phyloP scores from a whole-genome alignment of 768 basidiomycete species.

The Auriculariales sp. region DNA sequence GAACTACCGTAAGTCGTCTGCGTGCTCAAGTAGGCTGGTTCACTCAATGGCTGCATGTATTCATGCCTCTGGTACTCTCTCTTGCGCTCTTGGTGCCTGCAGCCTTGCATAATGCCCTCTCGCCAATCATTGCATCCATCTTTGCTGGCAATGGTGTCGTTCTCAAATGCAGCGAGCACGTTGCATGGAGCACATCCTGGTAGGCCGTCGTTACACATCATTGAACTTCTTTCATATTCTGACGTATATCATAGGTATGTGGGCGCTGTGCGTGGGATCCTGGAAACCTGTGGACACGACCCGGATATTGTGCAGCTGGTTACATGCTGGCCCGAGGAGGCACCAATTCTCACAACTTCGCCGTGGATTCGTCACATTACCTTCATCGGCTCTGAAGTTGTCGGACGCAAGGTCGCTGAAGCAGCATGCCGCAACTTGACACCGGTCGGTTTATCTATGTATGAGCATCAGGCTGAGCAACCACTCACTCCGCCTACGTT shows the following conservation, averaged over 20 bases:
- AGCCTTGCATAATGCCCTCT: conserved; percentile 91
- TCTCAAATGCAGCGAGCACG: conserved; percentile 84
- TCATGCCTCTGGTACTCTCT: neutral
- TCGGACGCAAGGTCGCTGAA: conserved; percentile 50
- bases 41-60: neutral
- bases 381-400: conserved; percentile 73
- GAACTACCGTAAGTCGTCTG: conserved; percentile 62
- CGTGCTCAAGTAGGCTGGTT: neutral
- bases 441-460: neutral
- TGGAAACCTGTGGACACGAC: conserved; percentile 72
- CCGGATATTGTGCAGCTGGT: conserved; percentile 83
- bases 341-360: conserved; percentile 64
- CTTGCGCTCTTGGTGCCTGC: conserved; percentile 3
- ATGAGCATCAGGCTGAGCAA: neutral
- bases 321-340: conserved; percentile 80
- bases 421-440: neutral
- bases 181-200: conserved; percentile 80
- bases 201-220: no score
- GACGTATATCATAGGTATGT: no score
- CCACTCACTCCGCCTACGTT: no score
- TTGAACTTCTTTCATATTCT: conserved; percentile 1
- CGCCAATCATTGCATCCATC: conserved; percentile 80
- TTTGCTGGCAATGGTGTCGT: conserved; percentile 86
- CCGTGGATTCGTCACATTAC: conserved; percentile 85
- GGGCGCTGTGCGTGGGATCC: conserved; percentile 57